Evolutionary conservation across 352 stramenopile genomes (phyloP).

Genomic region (Pythium phragmiticola): DNA sequence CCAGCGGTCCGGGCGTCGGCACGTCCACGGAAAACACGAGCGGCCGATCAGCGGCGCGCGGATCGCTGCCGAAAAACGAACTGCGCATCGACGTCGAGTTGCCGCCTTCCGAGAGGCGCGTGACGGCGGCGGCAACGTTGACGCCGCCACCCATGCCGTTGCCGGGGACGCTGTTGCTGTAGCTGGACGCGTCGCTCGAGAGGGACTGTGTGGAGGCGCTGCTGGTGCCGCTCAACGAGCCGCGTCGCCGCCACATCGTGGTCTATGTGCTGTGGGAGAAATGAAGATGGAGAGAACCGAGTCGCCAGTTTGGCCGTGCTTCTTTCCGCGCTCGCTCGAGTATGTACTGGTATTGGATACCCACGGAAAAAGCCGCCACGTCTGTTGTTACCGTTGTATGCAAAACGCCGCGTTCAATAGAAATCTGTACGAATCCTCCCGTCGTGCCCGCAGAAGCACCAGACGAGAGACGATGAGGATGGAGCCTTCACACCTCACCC

Average conservation of each 20-base stretch:
- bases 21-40: slow-evolving; percentile 79
- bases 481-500: background rate
- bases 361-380: background rate
- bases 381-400: background rate
- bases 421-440: too few species aligned
- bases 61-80: slow-evolving; percentile 61
- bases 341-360: slow-evolving; percentile 6
- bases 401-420: background rate
- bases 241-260: slow-evolving; percentile 27
- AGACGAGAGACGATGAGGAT: background rate
- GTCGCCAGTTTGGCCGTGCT: background rate
- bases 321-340: background rate
- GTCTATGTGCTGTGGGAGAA: too few species aligned
- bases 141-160: background rate
- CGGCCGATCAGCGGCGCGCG: slow-evolving; percentile 47
- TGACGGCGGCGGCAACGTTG: slow-evolving; percentile 1
- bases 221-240: slow-evolving; percentile 25
- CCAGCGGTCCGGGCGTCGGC: slow-evolving; percentile 60
- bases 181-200: background rate
- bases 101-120: slow-evolving; percentile 33
- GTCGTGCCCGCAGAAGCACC: background rate
- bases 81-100: slow-evolving; percentile 12
- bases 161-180: background rate
- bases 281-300: background rate
- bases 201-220: background rate